A percentile compares a stretch with the other conserved stretches of the same genome.
These are phyloP conservation scores for Barnettozyma californica DNA, from an alignment of 805 yeast genomes.

Conservation along the genomic window DNA sequence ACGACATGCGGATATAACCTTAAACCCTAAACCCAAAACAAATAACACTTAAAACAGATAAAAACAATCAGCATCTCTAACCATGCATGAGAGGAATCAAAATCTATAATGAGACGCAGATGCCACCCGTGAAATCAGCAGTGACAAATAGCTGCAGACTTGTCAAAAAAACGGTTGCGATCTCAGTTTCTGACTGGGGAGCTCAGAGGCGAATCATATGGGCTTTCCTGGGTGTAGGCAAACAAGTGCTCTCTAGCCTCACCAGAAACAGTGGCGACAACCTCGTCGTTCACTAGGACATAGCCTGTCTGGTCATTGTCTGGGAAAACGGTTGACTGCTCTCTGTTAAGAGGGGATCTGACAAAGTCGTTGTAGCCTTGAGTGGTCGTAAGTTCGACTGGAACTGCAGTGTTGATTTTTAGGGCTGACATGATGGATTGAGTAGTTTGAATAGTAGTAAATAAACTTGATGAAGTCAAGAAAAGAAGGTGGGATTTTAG, in stretches of 20 bases:
- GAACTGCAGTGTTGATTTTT: slow-evolving; percentile 25
- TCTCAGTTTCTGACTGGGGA: slow-evolving; percentile 7
- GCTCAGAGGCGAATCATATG: background rate
- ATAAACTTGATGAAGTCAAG: background rate
- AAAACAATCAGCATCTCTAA: background rate
- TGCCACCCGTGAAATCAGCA: background rate
- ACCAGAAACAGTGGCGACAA: slow-evolving; percentile 35
- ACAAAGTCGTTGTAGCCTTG: slow-evolving; percentile 37
- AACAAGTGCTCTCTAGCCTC: slow-evolving; percentile 27
- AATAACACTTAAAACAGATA: background rate
- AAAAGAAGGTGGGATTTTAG: background rate
- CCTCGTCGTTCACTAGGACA: slow-evolving; percentile 29
- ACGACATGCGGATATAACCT: background rate
- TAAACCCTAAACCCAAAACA: background rate
- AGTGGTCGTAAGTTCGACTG: slow-evolving; percentile 35
- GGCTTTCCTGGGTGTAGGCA: background rate
- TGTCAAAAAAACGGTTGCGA: too few relatives aligned
- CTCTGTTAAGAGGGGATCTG: slow-evolving; percentile 27
- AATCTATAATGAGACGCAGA: background rate
- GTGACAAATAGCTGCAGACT: background rate
- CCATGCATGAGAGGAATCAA: background rate
- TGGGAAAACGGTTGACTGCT: slow-evolving; percentile 31
- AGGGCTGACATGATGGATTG: slow-evolving; percentile 5
- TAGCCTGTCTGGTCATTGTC: slow-evolving; percentile 33
- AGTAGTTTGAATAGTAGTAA: background rate